phyloP scores from a whole-genome alignment of 1,284 basidiomycete species.

The Microbotryum violaceum region DNA sequence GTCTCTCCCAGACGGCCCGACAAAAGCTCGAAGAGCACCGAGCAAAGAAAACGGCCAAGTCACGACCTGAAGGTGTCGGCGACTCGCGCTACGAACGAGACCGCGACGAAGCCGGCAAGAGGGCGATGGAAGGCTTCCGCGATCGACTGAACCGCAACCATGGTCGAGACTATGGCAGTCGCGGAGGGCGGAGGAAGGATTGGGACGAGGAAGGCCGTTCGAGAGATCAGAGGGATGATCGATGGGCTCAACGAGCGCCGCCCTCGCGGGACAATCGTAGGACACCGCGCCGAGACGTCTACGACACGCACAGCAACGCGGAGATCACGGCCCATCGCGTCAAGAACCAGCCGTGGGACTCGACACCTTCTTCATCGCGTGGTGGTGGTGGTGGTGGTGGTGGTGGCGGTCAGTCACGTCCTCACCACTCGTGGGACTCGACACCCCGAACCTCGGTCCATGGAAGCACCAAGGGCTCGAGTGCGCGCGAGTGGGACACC shows the following conservation, averaged over 20 bases:
- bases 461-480: not conserved
- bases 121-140: constrained; percentile 34
- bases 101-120: constrained; percentile 14
- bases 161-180: constrained; percentile 1
- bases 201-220: constrained; percentile 7
- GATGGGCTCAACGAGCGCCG: not conserved
- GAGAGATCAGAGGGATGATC: constrained; percentile 13
- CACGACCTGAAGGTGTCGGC: constrained; percentile 10
- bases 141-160: constrained; percentile 35
- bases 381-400: not conserved
- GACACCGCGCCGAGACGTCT: constrained; percentile 25
- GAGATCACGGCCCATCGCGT: constrained; percentile 18
- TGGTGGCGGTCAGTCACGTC: not conserved
- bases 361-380: constrained; percentile 27
- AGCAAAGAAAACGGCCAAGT: constrained; percentile 31
- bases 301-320: constrained; percentile 22
- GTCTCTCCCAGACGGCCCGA: constrained; percentile 66
- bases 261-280: constrained; percentile 24
- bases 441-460: constrained; percentile 25
- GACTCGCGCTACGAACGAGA: constrained; percentile 29
- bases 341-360: constrained; percentile 31
- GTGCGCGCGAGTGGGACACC: constrained; percentile 56
- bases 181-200: constrained; percentile 6
- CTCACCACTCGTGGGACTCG: constrained; percentile 26
- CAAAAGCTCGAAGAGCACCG: constrained; percentile 67